Percentiles rank a stretch among this genome's conserved stretches.
phyloP scores from a whole-genome alignment of 73 alveolate genomes.

The Blepharisma stoltei region DNA sequence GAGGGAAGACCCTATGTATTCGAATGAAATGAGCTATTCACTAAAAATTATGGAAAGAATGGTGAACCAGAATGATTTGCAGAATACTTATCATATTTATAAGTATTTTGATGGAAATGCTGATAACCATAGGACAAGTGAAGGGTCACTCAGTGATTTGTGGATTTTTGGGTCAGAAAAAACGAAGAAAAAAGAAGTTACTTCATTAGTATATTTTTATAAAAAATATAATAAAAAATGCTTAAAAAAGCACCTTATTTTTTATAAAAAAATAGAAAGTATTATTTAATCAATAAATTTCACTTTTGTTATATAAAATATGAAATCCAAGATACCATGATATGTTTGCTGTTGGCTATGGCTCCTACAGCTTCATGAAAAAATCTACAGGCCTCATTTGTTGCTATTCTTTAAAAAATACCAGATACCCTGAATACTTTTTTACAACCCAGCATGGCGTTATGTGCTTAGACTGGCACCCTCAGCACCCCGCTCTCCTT shows the following conservation, averaged over 20 bases:
- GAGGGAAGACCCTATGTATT: constrained; percentile 82
- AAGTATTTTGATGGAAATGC: constrained; percentile 73
- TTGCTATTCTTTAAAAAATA: constrained; percentile 95
- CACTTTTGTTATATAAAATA: no score
- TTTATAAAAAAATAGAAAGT: no score
- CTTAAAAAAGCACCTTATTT: no score
- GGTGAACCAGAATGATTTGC: constrained; percentile 94
- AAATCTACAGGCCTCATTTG: constrained; percentile 95
- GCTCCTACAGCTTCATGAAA: constrained; percentile 87
- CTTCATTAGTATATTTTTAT: constrained; percentile 93
- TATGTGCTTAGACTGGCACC: constrained; percentile 97
- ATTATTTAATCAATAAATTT: no score
- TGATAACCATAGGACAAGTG: constrained; percentile 50
- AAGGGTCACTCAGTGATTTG: constrained; percentile 77
- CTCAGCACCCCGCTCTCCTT: constrained; percentile 93
- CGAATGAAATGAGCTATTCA: constrained; percentile 67
- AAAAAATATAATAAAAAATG: no score
- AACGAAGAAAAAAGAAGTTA: constrained; percentile 89
- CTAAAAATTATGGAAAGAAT: constrained; percentile 95
- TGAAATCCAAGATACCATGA: constrained; percentile 99
- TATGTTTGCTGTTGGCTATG: constrained; percentile 99
- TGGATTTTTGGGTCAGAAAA: constrained; percentile 97
- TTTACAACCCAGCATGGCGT: constrained; percentile 98
- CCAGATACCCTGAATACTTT: constrained; percentile 98
- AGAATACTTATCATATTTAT: constrained; percentile 92